A percentile compares a stretch with the other conserved stretches of the same genome.
These are phyloP conservation scores for Scheffersomyces parashehatae DNA, from an alignment of 1,139 yeast species.

Conservation along the genomic window DNA sequence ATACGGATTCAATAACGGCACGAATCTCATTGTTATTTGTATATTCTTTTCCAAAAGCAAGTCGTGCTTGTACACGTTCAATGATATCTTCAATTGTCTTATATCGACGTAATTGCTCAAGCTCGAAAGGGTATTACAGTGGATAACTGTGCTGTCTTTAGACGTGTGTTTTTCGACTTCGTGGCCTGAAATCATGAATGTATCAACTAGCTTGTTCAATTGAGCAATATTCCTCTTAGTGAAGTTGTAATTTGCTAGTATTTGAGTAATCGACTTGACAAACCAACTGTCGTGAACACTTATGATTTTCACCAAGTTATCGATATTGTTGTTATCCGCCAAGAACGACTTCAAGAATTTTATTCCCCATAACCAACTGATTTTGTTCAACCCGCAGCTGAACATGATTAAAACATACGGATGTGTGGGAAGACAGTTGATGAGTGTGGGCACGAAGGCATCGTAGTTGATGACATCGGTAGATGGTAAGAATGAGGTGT, in stretches of 20 bases:
- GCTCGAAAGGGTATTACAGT: conserved; percentile 59
- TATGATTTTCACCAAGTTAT: conserved; percentile 58
- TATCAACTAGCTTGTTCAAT: conserved; percentile 31
- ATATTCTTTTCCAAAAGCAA: conserved; percentile 24
- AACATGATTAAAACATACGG: conserved; percentile 71
- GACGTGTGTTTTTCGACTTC: conserved; percentile 7
- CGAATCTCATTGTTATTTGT: conserved; percentile 17
- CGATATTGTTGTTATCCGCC: conserved; percentile 43
- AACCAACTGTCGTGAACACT: conserved; percentile 94
- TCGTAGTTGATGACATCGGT: conserved; percentile 47
- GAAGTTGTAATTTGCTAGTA: conserved; percentile 53
- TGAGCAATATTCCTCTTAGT: conserved; percentile 34
- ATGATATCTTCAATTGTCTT: conserved; percentile 72
- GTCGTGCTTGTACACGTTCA: conserved; percentile 62
- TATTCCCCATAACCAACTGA: conserved; percentile 77
- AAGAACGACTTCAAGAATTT: conserved; percentile 72
- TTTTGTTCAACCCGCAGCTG: conserved; percentile 72
- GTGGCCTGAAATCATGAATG: conserved; percentile 18
- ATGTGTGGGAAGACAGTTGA: conserved; percentile 49
- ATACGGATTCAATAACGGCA: conserved; percentile 24
- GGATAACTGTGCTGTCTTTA: conserved; percentile 34
- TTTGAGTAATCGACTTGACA: conserved; percentile 75
- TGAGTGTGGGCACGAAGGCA: conserved; percentile 40
- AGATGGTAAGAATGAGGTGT: conserved; percentile 73
- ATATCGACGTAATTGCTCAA: conserved; percentile 70